These are phyloP conservation scores for Leccinum disarticulatum DNA, from an alignment of 768 basidiomycete genomes.

Conservation along the genomic window DNA sequence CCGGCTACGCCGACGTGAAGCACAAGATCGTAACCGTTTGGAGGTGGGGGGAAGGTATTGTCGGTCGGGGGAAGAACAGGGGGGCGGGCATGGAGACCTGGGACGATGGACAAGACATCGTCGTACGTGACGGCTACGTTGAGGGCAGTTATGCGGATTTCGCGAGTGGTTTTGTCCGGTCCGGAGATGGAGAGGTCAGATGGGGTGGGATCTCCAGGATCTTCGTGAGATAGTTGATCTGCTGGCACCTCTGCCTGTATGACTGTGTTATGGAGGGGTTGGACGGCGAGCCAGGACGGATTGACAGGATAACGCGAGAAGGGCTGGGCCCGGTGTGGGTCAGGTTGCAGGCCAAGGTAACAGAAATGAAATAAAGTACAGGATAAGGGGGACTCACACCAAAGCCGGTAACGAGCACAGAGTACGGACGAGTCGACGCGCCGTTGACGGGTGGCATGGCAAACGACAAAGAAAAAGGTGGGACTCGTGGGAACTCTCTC, in stretches of 20 bases:
- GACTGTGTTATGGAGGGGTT: slow-evolving; percentile 57
- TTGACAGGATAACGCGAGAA: slow-evolving; percentile 56
- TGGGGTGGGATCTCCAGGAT: slow-evolving; percentile 8
- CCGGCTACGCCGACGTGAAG: slow-evolving; percentile 71
- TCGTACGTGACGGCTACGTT: slow-evolving; percentile 61
- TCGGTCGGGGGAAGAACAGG: slow-evolving; percentile 45
- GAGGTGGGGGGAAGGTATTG: slow-evolving; percentile 39
- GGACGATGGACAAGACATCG: slow-evolving; percentile 51
- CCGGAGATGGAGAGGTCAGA: slow-evolving; percentile 2
- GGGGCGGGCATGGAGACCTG: slow-evolving; percentile 60
- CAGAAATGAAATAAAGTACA: slow-evolving; percentile 23
- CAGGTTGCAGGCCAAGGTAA: slow-evolving; percentile 17
- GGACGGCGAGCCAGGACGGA: slow-evolving; percentile 72
- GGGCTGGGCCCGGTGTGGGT: slow-evolving; percentile 41
- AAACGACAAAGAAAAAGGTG: neutral
- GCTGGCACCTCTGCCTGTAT: slow-evolving; percentile 41
- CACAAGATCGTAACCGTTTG: slow-evolving; percentile 63
- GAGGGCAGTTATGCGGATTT: slow-evolving; percentile 60
- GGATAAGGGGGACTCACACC: slow-evolving; percentile 43
- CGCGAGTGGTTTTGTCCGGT: slow-evolving; percentile 27
- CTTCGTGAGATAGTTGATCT: slow-evolving; percentile 20
- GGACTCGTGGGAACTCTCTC: slow-evolving; percentile 7
- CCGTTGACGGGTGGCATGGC: slow-evolving; percentile 35
- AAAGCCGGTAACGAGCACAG: slow-evolving; percentile 52
- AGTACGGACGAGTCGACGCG: slow-evolving; percentile 35